Conservation (phyloP, 345 rosid species). For the Reutealis trisperma region DNA sequence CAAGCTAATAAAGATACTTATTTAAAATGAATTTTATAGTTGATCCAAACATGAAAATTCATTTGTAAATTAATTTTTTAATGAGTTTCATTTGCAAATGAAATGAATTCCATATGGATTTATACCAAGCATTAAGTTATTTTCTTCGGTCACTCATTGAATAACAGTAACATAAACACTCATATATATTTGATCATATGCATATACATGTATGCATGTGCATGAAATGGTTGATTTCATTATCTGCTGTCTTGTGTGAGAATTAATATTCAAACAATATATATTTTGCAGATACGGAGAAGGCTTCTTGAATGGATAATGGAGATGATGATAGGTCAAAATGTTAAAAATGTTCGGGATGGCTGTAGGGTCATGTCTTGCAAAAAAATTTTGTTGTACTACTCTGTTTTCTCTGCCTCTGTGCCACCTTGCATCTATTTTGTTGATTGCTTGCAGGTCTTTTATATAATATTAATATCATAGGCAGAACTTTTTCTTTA, state of each 20-base stretch:
- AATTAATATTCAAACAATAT: not conserved
- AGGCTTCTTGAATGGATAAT: constrained; percentile 25
- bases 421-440: constrained; percentile 11
- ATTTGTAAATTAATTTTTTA: too few species aligned
- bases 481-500: not conserved
- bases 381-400: not conserved
- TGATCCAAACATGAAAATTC: too few species aligned
- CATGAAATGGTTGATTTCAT: not conserved
- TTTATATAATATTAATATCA: constrained; percentile 17
- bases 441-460: not conserved
- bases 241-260: not conserved
- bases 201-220: not conserved
- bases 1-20: too few species aligned
- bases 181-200: not conserved
- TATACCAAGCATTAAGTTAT: not conserved
- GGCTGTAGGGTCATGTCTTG: not conserved
- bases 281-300: constrained; percentile 26
- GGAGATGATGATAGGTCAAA: constrained; percentile 6
- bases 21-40: too few species aligned
- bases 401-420: constrained; percentile 1
- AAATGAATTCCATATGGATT: too few species aligned
- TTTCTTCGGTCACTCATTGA: not conserved
- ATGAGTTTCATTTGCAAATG: too few species aligned
- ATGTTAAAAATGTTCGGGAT: constrained; percentile 7
- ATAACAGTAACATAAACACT: not conserved